These are phyloP conservation scores for Mycena vulgaris DNA, from an alignment of 768 basidiomycete genomes.

Conservation along the genomic window DNA sequence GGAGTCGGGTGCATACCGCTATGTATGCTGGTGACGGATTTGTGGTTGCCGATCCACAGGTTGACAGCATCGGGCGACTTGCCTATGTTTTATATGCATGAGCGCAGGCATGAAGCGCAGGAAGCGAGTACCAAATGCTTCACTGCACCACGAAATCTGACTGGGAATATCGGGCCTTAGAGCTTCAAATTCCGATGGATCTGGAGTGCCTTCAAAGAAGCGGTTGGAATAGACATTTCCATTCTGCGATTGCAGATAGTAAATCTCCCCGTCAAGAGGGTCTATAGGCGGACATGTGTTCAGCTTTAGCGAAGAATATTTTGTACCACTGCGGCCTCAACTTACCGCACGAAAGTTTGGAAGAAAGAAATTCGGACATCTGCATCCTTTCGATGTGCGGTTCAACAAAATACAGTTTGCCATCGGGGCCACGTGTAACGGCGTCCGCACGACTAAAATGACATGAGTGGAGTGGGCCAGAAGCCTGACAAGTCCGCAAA, in stretches of 20 bases:
- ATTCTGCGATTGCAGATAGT: constrained; percentile 93
- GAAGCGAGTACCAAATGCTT: constrained; percentile 76
- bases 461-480: constrained; percentile 31
- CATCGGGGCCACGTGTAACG: constrained; percentile 67
- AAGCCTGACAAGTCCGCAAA: constrained; percentile 49
- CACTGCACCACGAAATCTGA: constrained; percentile 82
- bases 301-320: neutral
- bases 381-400: constrained; percentile 80
- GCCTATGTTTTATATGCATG: constrained; percentile 52
- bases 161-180: constrained; percentile 77
- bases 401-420: constrained; percentile 80
- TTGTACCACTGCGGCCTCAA: constrained; percentile 27
- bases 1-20: constrained; percentile 67
- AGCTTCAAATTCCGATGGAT: constrained; percentile 72
- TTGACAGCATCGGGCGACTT: constrained; percentile 90
- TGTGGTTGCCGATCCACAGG: constrained; percentile 86
- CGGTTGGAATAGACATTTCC: constrained; percentile 81
- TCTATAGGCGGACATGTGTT: constrained; percentile 11
- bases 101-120: neutral
- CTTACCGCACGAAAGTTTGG: constrained; percentile 51
- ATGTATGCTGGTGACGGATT: constrained; percentile 89
- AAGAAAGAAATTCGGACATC: constrained; percentile 70
- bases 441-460: constrained; percentile 81
- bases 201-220: constrained; percentile 54
- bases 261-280: constrained; percentile 52